These are phyloP conservation scores for Cymodocea nodosa DNA, from an alignment of 116 monocot genomes.

Conservation along the genomic window DNA sequence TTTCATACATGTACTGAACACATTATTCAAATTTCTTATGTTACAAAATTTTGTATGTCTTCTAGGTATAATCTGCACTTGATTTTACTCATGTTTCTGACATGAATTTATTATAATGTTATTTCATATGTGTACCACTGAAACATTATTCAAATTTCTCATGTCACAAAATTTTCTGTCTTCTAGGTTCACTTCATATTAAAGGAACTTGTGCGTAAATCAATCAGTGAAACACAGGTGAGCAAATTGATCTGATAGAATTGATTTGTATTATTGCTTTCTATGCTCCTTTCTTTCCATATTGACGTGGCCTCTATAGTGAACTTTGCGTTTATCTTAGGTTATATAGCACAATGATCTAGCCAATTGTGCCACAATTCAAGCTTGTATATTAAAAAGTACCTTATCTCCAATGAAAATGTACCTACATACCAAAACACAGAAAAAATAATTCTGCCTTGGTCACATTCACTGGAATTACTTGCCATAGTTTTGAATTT, in stretches of 20 bases:
- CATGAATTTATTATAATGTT: too few relatives aligned
- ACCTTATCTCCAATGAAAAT: too few relatives aligned
- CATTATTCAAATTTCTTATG: too few relatives aligned
- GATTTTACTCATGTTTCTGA: too few relatives aligned
- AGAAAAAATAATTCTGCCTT: too few relatives aligned
- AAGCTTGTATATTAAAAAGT: not conserved
- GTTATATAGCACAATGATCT: too few relatives aligned
- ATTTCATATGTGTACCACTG: slow-evolving; percentile 10
- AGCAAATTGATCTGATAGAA: slow-evolving; percentile 2
- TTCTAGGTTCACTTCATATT: slow-evolving; percentile 74
- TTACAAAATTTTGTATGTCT: slow-evolving; percentile 1
- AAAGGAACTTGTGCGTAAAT: slow-evolving; percentile 87
- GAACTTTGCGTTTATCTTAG: too few relatives aligned
- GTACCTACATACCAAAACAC: too few relatives aligned
- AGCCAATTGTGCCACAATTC: not conserved
- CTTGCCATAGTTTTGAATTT: too few relatives aligned
- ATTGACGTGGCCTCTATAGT: too few relatives aligned
- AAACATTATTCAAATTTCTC: slow-evolving; percentile 23
- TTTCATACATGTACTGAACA: too few relatives aligned
- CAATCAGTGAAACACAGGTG: slow-evolving; percentile 82
- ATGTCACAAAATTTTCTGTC: not conserved
- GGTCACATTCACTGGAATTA: too few relatives aligned
- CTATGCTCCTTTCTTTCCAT: not conserved
- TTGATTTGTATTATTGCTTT: not conserved
- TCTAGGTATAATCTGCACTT: slow-evolving; percentile 18